Evolutionary conservation across 1,139 yeast genomes (phyloP).

Genomic region (Blastobotrys ciferrii): DNA sequence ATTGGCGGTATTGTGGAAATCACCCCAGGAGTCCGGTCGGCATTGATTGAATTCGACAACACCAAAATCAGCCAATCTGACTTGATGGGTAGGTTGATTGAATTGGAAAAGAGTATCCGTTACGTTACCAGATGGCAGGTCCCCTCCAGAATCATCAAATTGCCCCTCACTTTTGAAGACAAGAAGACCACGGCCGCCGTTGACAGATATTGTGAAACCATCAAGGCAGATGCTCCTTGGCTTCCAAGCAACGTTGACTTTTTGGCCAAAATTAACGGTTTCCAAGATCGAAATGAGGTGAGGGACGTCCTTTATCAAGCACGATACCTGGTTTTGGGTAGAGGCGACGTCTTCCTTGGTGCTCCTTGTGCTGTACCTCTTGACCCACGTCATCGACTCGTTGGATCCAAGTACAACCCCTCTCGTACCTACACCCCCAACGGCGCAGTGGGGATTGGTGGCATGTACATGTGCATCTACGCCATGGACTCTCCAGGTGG

Average conservation of each 20-base stretch:
- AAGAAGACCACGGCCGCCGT: slow-evolving; percentile 85
- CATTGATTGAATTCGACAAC: slow-evolving; percentile 77
- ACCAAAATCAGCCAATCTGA: slow-evolving; percentile 44
- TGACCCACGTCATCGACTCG: slow-evolving; percentile 89
- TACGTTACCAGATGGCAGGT: slow-evolving; percentile 82
- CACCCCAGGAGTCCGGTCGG: slow-evolving; percentile 97
- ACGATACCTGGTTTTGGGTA: slow-evolving; percentile 84
- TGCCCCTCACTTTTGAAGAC: slow-evolving; percentile 98
- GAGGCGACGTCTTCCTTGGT: slow-evolving; percentile 96
- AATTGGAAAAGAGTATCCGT: slow-evolving; percentile 71
- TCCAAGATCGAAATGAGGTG: slow-evolving; percentile 65
- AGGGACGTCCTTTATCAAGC: slow-evolving; percentile 84
- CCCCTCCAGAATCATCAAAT: slow-evolving; percentile 71
- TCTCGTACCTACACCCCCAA: slow-evolving; percentile 94
- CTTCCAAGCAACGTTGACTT: slow-evolving; percentile 96
- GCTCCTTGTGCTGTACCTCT: slow-evolving; percentile 98
- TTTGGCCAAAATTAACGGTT: slow-evolving; percentile 81
- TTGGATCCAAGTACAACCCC: slow-evolving; percentile 94
- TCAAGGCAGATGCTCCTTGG: slow-evolving; percentile 94
- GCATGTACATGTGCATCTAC: slow-evolving; percentile 97
- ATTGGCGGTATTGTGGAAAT: slow-evolving; percentile 83
- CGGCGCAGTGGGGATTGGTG: slow-evolving; percentile 97
- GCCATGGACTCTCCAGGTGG: slow-evolving; percentile 99
- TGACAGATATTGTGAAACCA: slow-evolving; percentile 86
- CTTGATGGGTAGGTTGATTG: slow-evolving; percentile 60